Conservation (phyloP, 75 land plant genomes). For the Azolla pinnata region DNA sequence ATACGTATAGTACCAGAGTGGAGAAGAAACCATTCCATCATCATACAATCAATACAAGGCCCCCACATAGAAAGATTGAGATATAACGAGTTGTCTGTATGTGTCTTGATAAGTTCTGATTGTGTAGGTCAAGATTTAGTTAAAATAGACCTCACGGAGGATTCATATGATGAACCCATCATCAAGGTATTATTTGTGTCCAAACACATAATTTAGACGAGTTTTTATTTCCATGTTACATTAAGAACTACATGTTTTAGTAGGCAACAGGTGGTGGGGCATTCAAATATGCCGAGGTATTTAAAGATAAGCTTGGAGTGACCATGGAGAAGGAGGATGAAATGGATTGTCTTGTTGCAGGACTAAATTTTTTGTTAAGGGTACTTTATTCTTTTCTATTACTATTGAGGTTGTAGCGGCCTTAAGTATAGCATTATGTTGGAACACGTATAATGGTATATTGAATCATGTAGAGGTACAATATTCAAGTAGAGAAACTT, state of each 20-base stretch:
- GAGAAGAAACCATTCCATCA: too few species aligned
- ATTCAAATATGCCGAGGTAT: constrained; percentile 79
- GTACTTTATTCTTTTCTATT: constrained; percentile 14
- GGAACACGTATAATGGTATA: too few species aligned
- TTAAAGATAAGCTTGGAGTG: constrained; percentile 82
- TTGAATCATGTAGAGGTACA: too few species aligned
- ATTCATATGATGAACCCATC: constrained; percentile 4
- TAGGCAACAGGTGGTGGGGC: constrained; percentile 99
- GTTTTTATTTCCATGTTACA: neutral
- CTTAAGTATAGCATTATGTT: too few species aligned
- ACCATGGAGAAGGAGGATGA: constrained; percentile 92
- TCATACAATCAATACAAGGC: too few species aligned
- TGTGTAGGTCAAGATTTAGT: neutral
- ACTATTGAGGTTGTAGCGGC: neutral
- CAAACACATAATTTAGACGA: neutral
- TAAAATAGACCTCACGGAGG: neutral
- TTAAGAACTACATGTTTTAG: neutral
- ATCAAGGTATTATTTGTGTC: constrained; percentile 10
- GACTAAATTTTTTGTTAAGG: constrained; percentile 90
- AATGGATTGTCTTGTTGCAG: constrained; percentile 92
- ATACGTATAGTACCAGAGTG: neutral
- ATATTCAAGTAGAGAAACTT: too few species aligned
- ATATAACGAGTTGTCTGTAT: too few species aligned
- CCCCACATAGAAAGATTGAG: too few species aligned
- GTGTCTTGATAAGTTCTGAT: neutral